phyloP scores from a whole-genome alignment of 805 yeast genomes.

The Yarrowia sp. region DNA sequence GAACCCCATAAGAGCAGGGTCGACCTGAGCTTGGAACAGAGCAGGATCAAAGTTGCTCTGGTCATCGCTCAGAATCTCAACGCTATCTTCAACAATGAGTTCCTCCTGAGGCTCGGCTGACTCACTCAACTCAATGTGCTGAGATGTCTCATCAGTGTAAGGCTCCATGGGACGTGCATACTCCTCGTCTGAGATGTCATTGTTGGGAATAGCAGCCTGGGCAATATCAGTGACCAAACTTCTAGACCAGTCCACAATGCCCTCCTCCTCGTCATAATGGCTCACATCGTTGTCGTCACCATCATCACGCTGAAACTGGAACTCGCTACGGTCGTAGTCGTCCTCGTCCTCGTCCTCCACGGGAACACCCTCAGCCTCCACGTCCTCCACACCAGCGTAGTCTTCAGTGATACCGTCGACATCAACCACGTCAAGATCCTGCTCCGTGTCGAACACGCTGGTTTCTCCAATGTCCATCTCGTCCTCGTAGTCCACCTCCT shows the following conservation, averaged over 20 bases:
- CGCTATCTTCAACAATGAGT: not conserved
- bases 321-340: not conserved
- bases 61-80: slow-evolving; percentile 2
- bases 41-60: not conserved
- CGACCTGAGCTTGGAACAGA: not conserved
- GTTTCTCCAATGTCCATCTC: slow-evolving; percentile 28
- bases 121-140: too few relatives aligned
- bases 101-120: not conserved
- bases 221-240: not conserved
- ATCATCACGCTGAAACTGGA: not conserved
- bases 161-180: not conserved
- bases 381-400: slow-evolving; percentile 22
- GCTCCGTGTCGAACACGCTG: not conserved
- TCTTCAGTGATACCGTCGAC: slow-evolving; percentile 19
- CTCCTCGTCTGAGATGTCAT: slow-evolving; percentile 2
- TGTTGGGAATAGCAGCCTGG: slow-evolving; percentile 9
- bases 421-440: slow-evolving; percentile 23
- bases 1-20: not conserved
- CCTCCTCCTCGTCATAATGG: not conserved
- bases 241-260: not conserved
- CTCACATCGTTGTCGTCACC: not conserved
- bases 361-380: slow-evolving; percentile 15
- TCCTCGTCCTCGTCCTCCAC: slow-evolving; percentile 25
- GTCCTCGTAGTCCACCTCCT: slow-evolving; percentile 12
- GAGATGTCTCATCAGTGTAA: too few relatives aligned